These are phyloP conservation scores for Populus hybrid DNA, from an alignment of 441 rosid genomes.

Conservation along the genomic window DNA sequence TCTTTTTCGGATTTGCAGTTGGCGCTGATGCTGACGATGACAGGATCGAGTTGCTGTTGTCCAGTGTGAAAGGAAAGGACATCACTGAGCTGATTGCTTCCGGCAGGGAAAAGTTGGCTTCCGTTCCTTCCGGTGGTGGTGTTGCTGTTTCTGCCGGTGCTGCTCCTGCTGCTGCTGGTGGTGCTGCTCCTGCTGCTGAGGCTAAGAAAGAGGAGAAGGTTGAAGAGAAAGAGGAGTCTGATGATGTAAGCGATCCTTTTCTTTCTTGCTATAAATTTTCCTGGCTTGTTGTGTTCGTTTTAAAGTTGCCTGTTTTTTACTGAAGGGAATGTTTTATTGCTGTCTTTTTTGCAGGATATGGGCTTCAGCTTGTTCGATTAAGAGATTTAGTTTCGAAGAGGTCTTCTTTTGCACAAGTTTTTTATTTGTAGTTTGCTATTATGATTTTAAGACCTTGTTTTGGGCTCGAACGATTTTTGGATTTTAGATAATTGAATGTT, in stretches of 20 bases:
- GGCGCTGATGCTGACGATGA: constrained; percentile 80
- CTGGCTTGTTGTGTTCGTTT: not conserved
- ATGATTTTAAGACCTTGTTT: constrained; percentile 21
- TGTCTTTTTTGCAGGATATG: constrained; percentile 52
- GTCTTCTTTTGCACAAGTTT: constrained; percentile 18
- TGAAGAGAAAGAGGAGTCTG: constrained; percentile 86
- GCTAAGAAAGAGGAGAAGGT: constrained; percentile 80
- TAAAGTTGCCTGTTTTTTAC: not conserved
- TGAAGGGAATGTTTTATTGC: not conserved
- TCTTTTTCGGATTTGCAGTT: constrained; percentile 37
- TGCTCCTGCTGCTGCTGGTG: constrained; percentile 34
- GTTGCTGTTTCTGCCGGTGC: constrained; percentile 40
- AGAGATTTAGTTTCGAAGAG: constrained; percentile 11
- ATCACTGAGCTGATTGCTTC: constrained; percentile 69
- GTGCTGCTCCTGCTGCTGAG: constrained; percentile 61
- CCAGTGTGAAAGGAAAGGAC: constrained; percentile 67
- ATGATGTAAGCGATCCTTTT: constrained; percentile 48
- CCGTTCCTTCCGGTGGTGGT: constrained; percentile 88
- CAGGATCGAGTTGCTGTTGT: constrained; percentile 57
- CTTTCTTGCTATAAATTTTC: not conserved
- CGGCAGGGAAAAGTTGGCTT: constrained; percentile 84
- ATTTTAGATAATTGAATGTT: constrained; percentile 15
- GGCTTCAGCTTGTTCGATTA: constrained; percentile 63
- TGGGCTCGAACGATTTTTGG: constrained; percentile 22
- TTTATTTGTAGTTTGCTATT: constrained; percentile 26